Evolutionary conservation across 1,284 basidiomycete genomes (phyloP), one percentile per base, ranked within the genome.

Genomic region (Trametes polyzona): DNA sequence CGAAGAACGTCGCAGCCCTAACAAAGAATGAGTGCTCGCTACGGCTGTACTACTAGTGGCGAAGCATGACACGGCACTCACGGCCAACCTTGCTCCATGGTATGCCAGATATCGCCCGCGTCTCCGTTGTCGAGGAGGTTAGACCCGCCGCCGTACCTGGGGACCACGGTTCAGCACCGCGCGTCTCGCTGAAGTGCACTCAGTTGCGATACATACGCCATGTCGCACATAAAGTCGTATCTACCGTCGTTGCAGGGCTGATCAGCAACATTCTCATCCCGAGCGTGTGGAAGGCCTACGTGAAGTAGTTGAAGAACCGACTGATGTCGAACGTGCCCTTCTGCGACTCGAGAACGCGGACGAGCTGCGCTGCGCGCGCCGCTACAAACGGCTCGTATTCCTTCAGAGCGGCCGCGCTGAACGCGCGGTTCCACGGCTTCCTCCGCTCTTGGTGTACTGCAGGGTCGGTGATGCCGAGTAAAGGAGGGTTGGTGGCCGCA

Each of bases 171-270:
- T 42, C 27, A 42, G 30, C 5, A 35, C 3, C 11, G 2, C 11
- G 10, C 23, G 3, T 36, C 14, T 12, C 9, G 27, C 2, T 41
- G 29, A 46, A 48, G 40, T n/a, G 17, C n/a, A n/a, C n/a, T n/a
- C n/a, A 21, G 24, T 17, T 4, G 24, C 26, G 10, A 21, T n/a
- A 73, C 76, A 67, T 68, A 85, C 83, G 78, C 82, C 70, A 87
- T 75, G 59, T 84, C 83, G 23, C 81, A 81, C 83, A 86, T 84
- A 56, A 87, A 79, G 65, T 87, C 85, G 55, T 80, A 83, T 37
- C 84, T 62, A n/a, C n/a, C n/a, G 32, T 37, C 40, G 21, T 37
- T 32, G 21, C 51, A 47, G 57, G 49, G 16, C 23, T 6, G 19
- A 2, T 53, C 51, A 21, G 52, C 33, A 40, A 58, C 58, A 35